Base-by-base conservation (phyloP, 257 asterid species). In the Cynanchum wilfordii region DNA sequence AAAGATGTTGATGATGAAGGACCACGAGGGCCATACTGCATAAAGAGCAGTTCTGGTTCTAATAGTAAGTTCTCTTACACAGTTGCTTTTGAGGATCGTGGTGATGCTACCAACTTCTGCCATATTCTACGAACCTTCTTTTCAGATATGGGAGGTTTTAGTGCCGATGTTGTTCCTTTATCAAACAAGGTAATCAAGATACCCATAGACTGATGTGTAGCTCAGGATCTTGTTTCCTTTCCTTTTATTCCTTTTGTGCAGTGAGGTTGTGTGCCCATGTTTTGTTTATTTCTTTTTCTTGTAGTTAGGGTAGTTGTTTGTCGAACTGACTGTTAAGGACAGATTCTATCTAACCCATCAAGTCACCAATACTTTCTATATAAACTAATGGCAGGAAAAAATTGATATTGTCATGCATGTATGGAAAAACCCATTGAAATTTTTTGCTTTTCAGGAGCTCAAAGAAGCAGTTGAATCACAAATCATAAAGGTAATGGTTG, bases 71-170 rank as follows among this genome's bases (percentile, higher is more conserved):
- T 64, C 66, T 83, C 99, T 81, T 86, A 85, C 73, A 78, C 83
- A 27, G 95, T 94, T 64, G 92, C 92, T 44, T 94, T 94, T 81
- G 92, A 92, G 79, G 98, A 90, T 79, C 90, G 76, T 50, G 81
- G 63, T 54, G 99, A 94, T 83, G 99, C 98, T 67, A 81, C 83
- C 81, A 88, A 87, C 67, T 94, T 89, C 82, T 85, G 96, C 79
- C 87, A 85, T 81, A 83, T 89, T 72, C 84, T 94, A 76, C 85
- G 85, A 72, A 85, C 91, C 20, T 89, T 79, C 84, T 91, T 91
- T 73, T 86, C 84, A 13, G 91, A 87, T 69, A 82, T 88, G 55
- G 89, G 75, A 65, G 96, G 85, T 79, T 89, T 88, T 84, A 71
- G 71, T 45, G 87, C 90, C 60, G 93, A 91, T 68, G 81, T 94